Conservation (phyloP, 768 basidiomycete genomes). For the Termitomyces sp. region DNA sequence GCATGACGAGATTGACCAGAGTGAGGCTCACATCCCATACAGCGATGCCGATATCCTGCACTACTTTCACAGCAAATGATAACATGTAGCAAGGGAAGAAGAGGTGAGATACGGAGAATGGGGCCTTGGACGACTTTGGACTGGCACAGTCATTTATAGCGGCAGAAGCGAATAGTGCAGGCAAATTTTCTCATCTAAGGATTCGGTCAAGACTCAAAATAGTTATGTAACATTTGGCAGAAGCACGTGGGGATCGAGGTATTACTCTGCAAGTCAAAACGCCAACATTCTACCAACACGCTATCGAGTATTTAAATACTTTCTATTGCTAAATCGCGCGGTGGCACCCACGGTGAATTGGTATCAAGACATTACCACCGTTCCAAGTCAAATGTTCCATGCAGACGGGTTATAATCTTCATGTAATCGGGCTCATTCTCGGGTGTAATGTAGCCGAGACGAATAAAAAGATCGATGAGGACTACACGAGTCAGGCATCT, state of each 20-base stretch:
- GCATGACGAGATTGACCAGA: constrained; percentile 45
- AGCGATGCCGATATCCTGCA: constrained; percentile 28
- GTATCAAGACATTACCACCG: constrained; percentile 34
- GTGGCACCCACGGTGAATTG: background rate
- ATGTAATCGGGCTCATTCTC: constrained; percentile 84
- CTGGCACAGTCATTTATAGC: constrained; percentile 3
- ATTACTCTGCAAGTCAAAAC: background rate
- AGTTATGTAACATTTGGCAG: background rate
- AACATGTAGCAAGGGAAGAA: constrained; percentile 19
- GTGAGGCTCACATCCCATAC: constrained; percentile 50
- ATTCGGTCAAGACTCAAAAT: background rate
- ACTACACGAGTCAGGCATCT: constrained; percentile 38
- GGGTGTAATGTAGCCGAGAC: constrained; percentile 79
- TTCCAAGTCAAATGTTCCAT: constrained; percentile 64
- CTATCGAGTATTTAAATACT: background rate
- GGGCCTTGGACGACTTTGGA: background rate
- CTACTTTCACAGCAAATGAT: constrained; percentile 23
- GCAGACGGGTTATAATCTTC: constrained; percentile 72
- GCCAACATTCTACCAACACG: background rate
- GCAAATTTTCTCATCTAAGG: background rate
- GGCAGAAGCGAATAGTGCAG: constrained; percentile 9
- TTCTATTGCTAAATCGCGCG: background rate
- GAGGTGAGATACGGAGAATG: background rate
- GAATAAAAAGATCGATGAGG: constrained; percentile 84
- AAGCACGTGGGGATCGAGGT: background rate